phyloP scores from a whole-genome alignment of 495 filamentous ascomycete genomes.

The Neohortaea acidophila region DNA sequence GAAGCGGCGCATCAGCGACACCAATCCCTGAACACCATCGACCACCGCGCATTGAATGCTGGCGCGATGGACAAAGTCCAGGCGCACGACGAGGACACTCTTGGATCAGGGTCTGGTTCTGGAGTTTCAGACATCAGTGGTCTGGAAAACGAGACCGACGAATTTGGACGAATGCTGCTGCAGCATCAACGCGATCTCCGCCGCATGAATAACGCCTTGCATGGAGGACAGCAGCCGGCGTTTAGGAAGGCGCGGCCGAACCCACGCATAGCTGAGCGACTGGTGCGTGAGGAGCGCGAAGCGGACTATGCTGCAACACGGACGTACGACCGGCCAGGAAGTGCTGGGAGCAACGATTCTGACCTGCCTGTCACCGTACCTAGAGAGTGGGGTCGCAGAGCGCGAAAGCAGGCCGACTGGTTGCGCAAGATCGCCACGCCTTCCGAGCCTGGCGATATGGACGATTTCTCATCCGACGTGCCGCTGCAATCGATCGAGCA shows the following conservation, averaged over 20 bases:
- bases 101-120: constrained; percentile 16
- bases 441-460: constrained; percentile 21
- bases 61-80: constrained; percentile 13
- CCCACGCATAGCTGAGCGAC: constrained; percentile 7
- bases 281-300: constrained; percentile 2
- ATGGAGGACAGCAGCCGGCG: constrained; percentile 16
- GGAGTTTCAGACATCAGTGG: constrained; percentile 19
- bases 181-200: constrained; percentile 22
- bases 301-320: not conserved
- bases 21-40: not conserved
- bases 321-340: constrained; percentile 14
- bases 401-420: constrained; percentile 39
- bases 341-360: constrained; percentile 24
- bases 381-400: constrained; percentile 43
- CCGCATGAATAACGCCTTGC: constrained; percentile 22
- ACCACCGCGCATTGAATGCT: too few relatives aligned
- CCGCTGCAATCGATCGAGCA: constrained; percentile 35
- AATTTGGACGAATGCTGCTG: constrained; percentile 23
- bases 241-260: constrained; percentile 25
- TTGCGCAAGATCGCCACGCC: constrained; percentile 26
- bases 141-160: constrained; percentile 26
- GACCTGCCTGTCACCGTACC: constrained; percentile 42
- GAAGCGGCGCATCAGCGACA: constrained; percentile 2
- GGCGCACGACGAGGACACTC: constrained; percentile 19
- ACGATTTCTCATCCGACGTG: constrained; percentile 19